Conservation (phyloP, 2,329 filamentous ascomycete species). For the Massarina eburnea region DNA sequence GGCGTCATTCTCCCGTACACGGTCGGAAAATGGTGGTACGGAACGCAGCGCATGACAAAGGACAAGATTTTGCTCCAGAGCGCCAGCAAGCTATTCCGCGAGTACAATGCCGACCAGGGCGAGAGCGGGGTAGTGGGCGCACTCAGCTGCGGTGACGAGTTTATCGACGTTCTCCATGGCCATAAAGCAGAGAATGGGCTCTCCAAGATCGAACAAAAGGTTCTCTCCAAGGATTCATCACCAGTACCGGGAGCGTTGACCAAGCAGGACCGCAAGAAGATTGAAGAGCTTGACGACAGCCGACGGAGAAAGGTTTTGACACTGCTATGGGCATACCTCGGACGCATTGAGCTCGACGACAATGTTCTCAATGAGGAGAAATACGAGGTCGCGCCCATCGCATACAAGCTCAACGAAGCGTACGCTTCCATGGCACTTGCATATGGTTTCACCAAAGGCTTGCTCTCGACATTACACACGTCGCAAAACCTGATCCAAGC, state of each 20-base stretch:
- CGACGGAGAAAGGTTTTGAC: constrained; percentile 82
- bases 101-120: constrained; percentile 83
- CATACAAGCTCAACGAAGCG: constrained; percentile 80
- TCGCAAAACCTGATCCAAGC: constrained; percentile 91
- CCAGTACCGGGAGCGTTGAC: constrained; percentile 62
- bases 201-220: constrained; percentile 79
- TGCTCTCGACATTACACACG: constrained; percentile 78
- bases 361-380: constrained; percentile 77
- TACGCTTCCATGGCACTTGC: constrained; percentile 86
- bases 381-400: constrained; percentile 84
- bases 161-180: constrained; percentile 72
- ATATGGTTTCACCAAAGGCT: constrained; percentile 79
- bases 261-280: constrained; percentile 71
- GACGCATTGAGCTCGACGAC: constrained; percentile 82
- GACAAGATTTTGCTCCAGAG: constrained; percentile 92
- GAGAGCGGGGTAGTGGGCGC: constrained; percentile 78
- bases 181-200: constrained; percentile 79
- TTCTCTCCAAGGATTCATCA: constrained; percentile 64
- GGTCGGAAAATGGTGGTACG: constrained; percentile 98
- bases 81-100: constrained; percentile 90
- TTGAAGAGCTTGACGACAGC: constrained; percentile 79
- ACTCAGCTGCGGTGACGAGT: constrained; percentile 85
- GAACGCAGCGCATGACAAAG: constrained; percentile 87
- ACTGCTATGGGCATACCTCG: constrained; percentile 92
- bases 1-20: constrained; percentile 89